These are phyloP conservation scores for Xylaria scruposa DNA, from an alignment of 495 filamentous ascomycete species.

Conservation along the genomic window DNA sequence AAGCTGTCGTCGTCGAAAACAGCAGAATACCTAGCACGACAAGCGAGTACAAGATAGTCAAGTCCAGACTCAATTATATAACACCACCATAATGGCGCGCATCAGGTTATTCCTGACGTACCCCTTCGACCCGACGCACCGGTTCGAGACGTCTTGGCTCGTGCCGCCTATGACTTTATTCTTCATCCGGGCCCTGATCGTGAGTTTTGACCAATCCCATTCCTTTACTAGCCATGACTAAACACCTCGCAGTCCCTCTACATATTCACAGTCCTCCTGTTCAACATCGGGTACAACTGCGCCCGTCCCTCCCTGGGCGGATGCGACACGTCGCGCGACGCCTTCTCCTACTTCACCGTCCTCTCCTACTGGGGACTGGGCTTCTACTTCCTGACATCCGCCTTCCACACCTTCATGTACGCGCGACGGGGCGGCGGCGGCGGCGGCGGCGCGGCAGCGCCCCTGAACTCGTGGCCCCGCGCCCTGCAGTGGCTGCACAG, in stretches of 20 bases:
- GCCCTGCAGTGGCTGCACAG: conserved; percentile 69
- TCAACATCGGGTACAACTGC: conserved; percentile 68
- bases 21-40: background rate
- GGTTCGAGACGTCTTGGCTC: conserved; percentile 79
- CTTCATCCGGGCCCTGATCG: conserved; percentile 62
- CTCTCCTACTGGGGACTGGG: conserved; percentile 79
- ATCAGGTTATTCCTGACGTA: background rate
- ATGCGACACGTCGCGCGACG: conserved; percentile 45
- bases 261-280: conserved; percentile 71
- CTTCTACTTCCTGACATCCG: conserved; percentile 74
- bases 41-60: background rate
- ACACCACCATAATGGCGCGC: background rate
- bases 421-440: no score
- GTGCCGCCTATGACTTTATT: conserved; percentile 69
- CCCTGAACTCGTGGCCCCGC: conserved; percentile 67
- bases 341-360: conserved; percentile 83
- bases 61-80: no score
- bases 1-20: background rate
- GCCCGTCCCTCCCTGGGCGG: conserved; percentile 39
- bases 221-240: no score
- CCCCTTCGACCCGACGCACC: conserved; percentile 59
- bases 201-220: conserved; percentile 39
- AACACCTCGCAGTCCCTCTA: conserved; percentile 61
- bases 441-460: conserved; percentile 52
- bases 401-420: conserved; percentile 72